Percentiles rank a stretch among this genome's conserved stretches.
Conservation (phyloP, 2,329 filamentous ascomycete species). For the Coniochaeta hoffmannii region DNA sequence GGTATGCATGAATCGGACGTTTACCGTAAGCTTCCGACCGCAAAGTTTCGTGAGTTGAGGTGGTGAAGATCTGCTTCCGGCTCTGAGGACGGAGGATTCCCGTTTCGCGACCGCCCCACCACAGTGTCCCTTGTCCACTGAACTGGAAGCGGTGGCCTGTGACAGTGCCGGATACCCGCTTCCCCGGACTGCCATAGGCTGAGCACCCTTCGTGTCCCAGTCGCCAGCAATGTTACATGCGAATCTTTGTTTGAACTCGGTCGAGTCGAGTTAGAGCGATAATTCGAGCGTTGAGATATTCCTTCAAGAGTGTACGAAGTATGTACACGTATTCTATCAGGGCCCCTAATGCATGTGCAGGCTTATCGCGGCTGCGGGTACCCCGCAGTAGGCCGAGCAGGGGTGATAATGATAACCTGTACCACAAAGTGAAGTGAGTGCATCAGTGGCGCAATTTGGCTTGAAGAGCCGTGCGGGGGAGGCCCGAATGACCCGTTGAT, state of each 20-base stretch:
- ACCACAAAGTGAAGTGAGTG: neutral
- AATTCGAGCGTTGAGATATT: neutral
- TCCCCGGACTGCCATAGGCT: neutral
- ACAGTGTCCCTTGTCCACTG: neutral
- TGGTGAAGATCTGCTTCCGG: neutral
- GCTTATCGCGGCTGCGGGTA: slow-evolving; percentile 2
- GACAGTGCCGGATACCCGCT: neutral
- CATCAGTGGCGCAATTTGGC: neutral
- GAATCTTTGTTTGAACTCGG: too few relatives aligned
- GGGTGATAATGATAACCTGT: neutral
- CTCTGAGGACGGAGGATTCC: neutral
- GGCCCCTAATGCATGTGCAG: neutral
- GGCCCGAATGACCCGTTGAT: neutral
- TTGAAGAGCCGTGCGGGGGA: neutral
- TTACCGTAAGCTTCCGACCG: too few relatives aligned
- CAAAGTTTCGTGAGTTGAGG: too few relatives aligned
- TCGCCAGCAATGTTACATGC: too few relatives aligned
- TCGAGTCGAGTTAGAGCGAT: neutral
- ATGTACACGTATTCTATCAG: neutral
- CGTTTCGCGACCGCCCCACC: too few relatives aligned
- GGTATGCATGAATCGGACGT: too few relatives aligned
- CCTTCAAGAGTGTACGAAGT: neutral
- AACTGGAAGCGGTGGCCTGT: neutral
- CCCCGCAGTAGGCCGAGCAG: neutral
- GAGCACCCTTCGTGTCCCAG: neutral